Evolutionary conservation across 192 early-diverging fungal species (phyloP).

Genomic region (Podila epigama): DNA sequence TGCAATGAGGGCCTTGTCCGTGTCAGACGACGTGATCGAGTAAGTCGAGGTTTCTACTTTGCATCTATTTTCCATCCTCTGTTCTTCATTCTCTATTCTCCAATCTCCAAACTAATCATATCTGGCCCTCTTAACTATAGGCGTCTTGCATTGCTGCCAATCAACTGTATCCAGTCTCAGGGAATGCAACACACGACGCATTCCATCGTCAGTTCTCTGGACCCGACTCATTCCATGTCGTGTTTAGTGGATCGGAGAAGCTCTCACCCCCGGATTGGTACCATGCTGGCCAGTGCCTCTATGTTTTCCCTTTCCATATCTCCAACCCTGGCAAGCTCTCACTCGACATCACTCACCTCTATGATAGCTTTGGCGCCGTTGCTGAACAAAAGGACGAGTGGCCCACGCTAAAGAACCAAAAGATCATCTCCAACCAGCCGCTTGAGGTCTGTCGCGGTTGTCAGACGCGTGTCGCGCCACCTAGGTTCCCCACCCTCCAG

Average conservation of each 20-base stretch:
- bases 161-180: conserved; percentile 18
- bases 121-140: not conserved
- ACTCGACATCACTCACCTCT: conserved; percentile 29
- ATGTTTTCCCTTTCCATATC: conserved; percentile 43
- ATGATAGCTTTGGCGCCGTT: conserved; percentile 30
- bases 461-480: conserved; percentile 8
- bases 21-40: conserved; percentile 24
- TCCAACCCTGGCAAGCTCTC: conserved; percentile 37
- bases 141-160: conserved; percentile 12
- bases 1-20: conserved; percentile 43
- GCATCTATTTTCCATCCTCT: not conserved
- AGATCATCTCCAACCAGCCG: conserved; percentile 18
- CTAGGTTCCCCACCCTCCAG: conserved; percentile 5
- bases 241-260: conserved; percentile 35
- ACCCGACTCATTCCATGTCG: conserved; percentile 38
- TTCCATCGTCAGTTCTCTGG: conserved; percentile 43
- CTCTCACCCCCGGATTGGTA: conserved; percentile 39
- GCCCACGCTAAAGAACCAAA: conserved; percentile 5
- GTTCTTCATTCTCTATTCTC: too few relatives aligned
- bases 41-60: conserved; percentile 7
- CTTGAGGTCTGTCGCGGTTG: conserved; percentile 27
- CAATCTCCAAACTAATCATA: not conserved
- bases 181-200: conserved; percentile 30
- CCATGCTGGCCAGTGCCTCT: conserved; percentile 29
- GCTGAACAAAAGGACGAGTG: conserved; percentile 15